phyloP scores from a whole-genome alignment of 1,284 basidiomycete species.

The Farysia itapuensis region DNA sequence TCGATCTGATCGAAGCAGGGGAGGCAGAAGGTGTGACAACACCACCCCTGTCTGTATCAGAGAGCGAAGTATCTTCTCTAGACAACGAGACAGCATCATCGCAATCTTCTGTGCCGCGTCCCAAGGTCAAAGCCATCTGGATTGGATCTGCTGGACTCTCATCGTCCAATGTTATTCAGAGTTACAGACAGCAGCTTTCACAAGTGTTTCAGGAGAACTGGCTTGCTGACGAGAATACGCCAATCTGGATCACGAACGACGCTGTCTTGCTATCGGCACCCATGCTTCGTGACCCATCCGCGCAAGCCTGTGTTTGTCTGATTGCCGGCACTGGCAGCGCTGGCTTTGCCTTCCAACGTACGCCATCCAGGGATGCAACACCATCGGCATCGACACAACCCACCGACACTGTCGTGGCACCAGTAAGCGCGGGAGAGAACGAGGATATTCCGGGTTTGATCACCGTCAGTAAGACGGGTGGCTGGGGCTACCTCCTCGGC shows the following conservation, averaged over 20 bases:
- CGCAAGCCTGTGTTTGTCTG: slow-evolving; percentile 25
- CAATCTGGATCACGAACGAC: slow-evolving; percentile 40
- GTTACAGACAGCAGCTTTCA: slow-evolving; percentile 17
- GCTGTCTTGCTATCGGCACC: slow-evolving; percentile 31
- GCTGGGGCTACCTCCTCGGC: slow-evolving; percentile 34
- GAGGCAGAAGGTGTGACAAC: slow-evolving; percentile 33
- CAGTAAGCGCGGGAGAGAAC: slow-evolving; percentile 8
- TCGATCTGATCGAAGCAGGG: slow-evolving; percentile 33
- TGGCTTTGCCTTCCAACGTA: slow-evolving; percentile 32
- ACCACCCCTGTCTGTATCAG: slow-evolving; percentile 25
- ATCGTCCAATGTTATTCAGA: slow-evolving; percentile 13
- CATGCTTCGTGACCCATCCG: slow-evolving; percentile 20
- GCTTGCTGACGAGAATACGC: slow-evolving; percentile 16
- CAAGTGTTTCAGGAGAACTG: slow-evolving; percentile 17
- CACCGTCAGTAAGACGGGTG: slow-evolving; percentile 30
- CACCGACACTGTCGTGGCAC: background rate
- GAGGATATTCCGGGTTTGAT: slow-evolving; percentile 27
- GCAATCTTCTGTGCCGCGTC: slow-evolving; percentile 1
- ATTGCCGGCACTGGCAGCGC: slow-evolving; percentile 38
- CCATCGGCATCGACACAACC: background rate
- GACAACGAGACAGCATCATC: slow-evolving; percentile 5
- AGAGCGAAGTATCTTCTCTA: slow-evolving; percentile 18
- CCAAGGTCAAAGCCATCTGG: slow-evolving; percentile 31
- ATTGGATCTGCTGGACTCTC: slow-evolving; percentile 29
- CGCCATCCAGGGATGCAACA: slow-evolving; percentile 2